Percentiles rank a stretch among this genome's conserved stretches.
These are phyloP conservation scores for Macadamia tetraphylla DNA, from an alignment of 164 flowering plant genomes.

Conservation along the genomic window DNA sequence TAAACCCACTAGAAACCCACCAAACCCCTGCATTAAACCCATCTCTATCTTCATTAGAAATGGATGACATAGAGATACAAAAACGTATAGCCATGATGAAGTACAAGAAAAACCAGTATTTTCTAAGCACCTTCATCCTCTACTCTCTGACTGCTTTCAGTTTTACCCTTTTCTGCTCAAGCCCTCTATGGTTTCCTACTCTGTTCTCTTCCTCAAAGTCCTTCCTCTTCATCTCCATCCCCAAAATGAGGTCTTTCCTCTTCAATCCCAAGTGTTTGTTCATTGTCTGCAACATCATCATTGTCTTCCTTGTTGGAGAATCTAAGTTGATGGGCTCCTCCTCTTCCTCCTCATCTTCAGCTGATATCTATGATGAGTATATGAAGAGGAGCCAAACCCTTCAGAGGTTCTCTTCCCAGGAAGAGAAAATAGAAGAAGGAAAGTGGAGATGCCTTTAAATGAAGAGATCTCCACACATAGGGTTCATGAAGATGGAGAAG, in stretches of 20 bases:
- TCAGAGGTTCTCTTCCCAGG: constrained; percentile 6
- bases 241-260: constrained; percentile 24
- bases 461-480: constrained; percentile 6
- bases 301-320: constrained; percentile 47
- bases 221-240: constrained; percentile 31
- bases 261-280: constrained; percentile 46
- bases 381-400: constrained; percentile 16
- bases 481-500: neutral
- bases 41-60: constrained; percentile 2
- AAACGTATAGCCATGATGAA: constrained; percentile 43
- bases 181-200: constrained; percentile 40
- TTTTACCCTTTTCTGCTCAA: constrained; percentile 29
- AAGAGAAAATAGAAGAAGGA: constrained; percentile 10
- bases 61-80: constrained; percentile 34
- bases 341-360: constrained; percentile 24
- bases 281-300: constrained; percentile 49
- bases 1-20: neutral
- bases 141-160: constrained; percentile 32
- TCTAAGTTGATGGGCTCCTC: constrained; percentile 39
- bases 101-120: constrained; percentile 37
- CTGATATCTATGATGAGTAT: constrained; percentile 37
- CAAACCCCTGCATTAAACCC: neutral
- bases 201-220: constrained; percentile 23
- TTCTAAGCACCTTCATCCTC: constrained; percentile 24
- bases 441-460: constrained; percentile 4